Conservation (phyloP, 257 asterid genomes). For the Vinca minor region DNA sequence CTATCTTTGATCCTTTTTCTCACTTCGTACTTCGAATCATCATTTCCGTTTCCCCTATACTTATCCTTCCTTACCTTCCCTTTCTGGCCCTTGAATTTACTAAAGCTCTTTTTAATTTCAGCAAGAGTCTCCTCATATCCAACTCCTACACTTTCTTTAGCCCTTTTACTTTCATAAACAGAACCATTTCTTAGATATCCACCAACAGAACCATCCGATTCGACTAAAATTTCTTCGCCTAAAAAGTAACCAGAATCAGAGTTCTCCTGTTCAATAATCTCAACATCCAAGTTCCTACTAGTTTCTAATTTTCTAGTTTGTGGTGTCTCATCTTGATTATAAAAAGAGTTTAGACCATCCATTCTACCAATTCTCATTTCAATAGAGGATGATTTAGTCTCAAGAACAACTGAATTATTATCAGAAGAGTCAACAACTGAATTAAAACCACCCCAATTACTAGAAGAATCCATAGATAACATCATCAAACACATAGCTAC, state of each 20-base stretch:
- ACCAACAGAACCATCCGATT: constrained; percentile 61
- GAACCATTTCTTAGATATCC: constrained; percentile 25
- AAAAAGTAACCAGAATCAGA: constrained; percentile 92
- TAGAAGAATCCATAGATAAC: constrained; percentile 75
- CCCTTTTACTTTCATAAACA: constrained; percentile 20
- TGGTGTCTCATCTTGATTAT: constrained; percentile 19
- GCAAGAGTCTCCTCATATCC: constrained; percentile 26
- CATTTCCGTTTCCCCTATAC: constrained; percentile 21
- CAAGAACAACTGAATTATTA: constrained; percentile 66
- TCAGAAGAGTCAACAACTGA: constrained; percentile 87
- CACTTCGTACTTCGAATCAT: constrained; percentile 26
- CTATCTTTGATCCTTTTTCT: constrained; percentile 32
- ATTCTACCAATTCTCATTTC: constrained; percentile 37
- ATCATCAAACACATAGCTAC: constrained; percentile 72
- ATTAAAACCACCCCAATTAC: constrained; percentile 45
- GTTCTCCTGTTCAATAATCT: constrained; percentile 33
- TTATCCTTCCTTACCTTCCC: constrained; percentile 18
- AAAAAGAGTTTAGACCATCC: constrained; percentile 14
- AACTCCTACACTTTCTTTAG: constrained; percentile 18
- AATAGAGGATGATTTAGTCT: constrained; percentile 66
- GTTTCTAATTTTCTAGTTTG: constrained; percentile 21
- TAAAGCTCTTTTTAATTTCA: constrained; percentile 24
- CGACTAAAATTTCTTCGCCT: constrained; percentile 56
- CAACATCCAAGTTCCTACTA: constrained; percentile 31
- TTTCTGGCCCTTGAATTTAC: constrained; percentile 19